Evolutionary conservation across 257 asterid species (phyloP).

Genomic region (Solanum tacnaense): DNA sequence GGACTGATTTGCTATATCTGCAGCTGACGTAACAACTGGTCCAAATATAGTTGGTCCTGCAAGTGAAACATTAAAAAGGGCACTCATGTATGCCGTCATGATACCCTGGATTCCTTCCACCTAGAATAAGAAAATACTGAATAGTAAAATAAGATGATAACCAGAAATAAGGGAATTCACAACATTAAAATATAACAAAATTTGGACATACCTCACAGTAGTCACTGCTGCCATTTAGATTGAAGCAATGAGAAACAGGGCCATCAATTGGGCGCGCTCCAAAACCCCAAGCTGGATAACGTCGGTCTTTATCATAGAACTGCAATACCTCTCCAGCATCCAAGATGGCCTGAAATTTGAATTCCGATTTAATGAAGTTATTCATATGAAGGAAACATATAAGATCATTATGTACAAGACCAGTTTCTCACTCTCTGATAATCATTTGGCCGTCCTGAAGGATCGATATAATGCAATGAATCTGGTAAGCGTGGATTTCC

Average conservation of each 20-base stretch:
- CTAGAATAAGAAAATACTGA: conserved; percentile 27
- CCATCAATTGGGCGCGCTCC: conserved; percentile 99
- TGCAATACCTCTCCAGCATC: conserved; percentile 88
- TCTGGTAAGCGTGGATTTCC: conserved; percentile 96
- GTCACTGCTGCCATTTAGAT: conserved; percentile 86
- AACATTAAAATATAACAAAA: not conserved
- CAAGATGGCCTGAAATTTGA: conserved; percentile 61
- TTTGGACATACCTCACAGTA: conserved; percentile 59
- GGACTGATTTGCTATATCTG: conserved; percentile 75
- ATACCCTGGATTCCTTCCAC: conserved; percentile 93
- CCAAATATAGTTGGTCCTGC: conserved; percentile 99
- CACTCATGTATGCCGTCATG: conserved; percentile 72
- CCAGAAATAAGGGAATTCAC: not conserved
- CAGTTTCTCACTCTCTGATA: conserved; percentile 75
- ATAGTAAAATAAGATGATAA: not conserved
- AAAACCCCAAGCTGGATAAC: conserved; percentile 96
- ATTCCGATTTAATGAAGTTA: not conserved
- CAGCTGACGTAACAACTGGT: conserved; percentile 68
- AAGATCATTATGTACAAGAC: conserved; percentile 6
- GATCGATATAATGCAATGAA: conserved; percentile 92
- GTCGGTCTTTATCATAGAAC: conserved; percentile 79
- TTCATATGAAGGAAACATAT: not conserved
- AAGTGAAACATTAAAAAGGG: conserved; percentile 84
- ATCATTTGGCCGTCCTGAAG: conserved; percentile 83
- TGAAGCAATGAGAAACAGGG: conserved; percentile 96